phyloP scores from a whole-genome alignment of 2,329 filamentous ascomycete species.

The Apiospora aurea region DNA sequence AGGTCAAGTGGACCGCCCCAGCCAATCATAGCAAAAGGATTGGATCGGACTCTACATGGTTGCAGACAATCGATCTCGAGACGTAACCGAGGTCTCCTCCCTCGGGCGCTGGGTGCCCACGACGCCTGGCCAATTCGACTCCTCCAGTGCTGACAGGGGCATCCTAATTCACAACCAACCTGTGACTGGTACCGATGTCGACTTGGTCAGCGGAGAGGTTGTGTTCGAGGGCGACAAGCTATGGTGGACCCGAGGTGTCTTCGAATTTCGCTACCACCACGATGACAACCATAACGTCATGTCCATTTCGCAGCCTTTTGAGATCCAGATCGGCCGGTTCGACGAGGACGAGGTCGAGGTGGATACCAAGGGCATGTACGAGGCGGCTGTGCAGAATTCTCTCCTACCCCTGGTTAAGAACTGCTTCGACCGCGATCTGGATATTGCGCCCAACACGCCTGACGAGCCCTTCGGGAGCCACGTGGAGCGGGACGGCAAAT shows the following conservation, averaged over 20 bases:
- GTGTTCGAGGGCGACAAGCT: slow-evolving; percentile 91
- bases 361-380: slow-evolving; percentile 66
- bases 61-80: slow-evolving; percentile 87
- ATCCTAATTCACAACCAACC: slow-evolving; percentile 74
- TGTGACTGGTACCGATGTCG: slow-evolving; percentile 57
- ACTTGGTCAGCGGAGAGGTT: slow-evolving; percentile 80
- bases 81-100: slow-evolving; percentile 83
- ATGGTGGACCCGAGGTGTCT: slow-evolving; percentile 96
- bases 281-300: slow-evolving; percentile 91
- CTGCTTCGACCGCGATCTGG: slow-evolving; percentile 89
- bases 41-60: slow-evolving; percentile 98
- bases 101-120: slow-evolving; percentile 90
- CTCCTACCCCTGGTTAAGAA: slow-evolving; percentile 86
- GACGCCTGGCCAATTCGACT: slow-evolving; percentile 78
- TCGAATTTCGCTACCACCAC: slow-evolving; percentile 97
- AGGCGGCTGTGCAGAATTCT: slow-evolving; percentile 75
- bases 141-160: slow-evolving; percentile 75
- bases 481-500: slow-evolving; percentile 88
- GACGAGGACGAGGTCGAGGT: slow-evolving; percentile 74
- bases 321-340: slow-evolving; percentile 83
- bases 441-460: slow-evolving; percentile 81
- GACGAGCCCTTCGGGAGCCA: slow-evolving; percentile 86
- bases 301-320: slow-evolving; percentile 92
- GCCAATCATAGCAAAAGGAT: slow-evolving; percentile 87
- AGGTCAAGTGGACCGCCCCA: slow-evolving; percentile 89